phyloP scores from a whole-genome alignment of 140 eudicot species.

The Oenanthe javanica region DNA sequence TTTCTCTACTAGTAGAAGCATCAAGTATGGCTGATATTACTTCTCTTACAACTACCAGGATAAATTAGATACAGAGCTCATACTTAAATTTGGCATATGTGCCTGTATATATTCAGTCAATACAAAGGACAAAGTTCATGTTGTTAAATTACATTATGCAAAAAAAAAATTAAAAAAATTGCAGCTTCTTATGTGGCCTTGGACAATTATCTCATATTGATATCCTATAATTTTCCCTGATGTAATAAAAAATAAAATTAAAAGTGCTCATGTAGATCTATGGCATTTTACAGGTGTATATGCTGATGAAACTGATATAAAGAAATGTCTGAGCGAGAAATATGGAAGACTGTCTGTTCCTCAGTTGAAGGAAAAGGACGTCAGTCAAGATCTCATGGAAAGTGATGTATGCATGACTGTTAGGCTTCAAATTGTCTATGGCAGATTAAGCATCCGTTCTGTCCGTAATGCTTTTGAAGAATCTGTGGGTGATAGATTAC shows the following conservation, averaged over 20 bases:
- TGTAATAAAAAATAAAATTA: not conserved
- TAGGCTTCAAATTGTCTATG: constrained; percentile 89
- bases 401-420: constrained; percentile 72
- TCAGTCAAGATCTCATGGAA: constrained; percentile 61
- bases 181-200: not conserved
- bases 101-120: not conserved
- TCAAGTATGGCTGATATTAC: too few relatives aligned
- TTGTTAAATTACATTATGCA: not conserved
- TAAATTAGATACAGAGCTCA: too few relatives aligned
- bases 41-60: too few relatives aligned
- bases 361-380: constrained; percentile 45
- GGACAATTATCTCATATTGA: not conserved
- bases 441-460: constrained; percentile 72
- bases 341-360: constrained; percentile 41
- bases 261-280: not conserved
- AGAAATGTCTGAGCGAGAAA: constrained; percentile 59
- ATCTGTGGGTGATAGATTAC: constrained; percentile 79
- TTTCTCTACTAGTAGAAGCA: too few relatives aligned
- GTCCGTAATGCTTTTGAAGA: constrained; percentile 93
- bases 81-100: too few relatives aligned
- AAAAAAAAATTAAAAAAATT: not conserved
- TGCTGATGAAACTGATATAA: constrained; percentile 64
- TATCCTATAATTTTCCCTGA: not conserved
- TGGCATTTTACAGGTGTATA: constrained; percentile 58
- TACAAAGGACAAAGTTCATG: not conserved